Evolutionary conservation across 192 early-diverging fungal genomes (phyloP).

Genomic region (Podila verticillata): DNA sequence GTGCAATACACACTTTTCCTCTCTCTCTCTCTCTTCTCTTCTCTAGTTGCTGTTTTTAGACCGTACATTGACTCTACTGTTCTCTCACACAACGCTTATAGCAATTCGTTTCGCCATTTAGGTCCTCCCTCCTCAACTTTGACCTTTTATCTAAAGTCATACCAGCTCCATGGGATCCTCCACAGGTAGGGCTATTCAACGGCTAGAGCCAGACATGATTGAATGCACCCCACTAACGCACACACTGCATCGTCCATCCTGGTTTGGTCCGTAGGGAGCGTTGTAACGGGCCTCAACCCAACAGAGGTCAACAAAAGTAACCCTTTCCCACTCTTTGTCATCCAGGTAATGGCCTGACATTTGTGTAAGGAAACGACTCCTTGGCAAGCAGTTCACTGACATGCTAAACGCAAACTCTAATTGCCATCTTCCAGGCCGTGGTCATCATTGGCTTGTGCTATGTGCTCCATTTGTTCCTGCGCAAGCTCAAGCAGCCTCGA

Average conservation of each 20-base stretch:
- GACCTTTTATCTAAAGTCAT: too few relatives aligned
- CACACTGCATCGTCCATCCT: not conserved
- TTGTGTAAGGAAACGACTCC: not conserved
- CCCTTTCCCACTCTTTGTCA: conserved; percentile 79
- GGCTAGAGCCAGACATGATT: too few relatives aligned
- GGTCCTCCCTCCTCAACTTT: too few relatives aligned
- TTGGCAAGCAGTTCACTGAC: not conserved
- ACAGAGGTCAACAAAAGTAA: conserved; percentile 58
- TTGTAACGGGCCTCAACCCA: conserved; percentile 76
- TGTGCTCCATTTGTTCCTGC: conserved; percentile 68
- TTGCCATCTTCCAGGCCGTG: conserved; percentile 34
- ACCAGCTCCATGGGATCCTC: conserved; percentile 1
- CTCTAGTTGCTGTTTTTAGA: too few relatives aligned
- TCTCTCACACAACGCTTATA: too few relatives aligned
- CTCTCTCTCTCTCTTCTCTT: not conserved
- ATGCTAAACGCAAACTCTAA: not conserved
- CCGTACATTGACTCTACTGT: too few relatives aligned
- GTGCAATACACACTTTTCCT: too few relatives aligned
- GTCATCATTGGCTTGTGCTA: conserved; percentile 81
- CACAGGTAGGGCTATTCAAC: not conserved
- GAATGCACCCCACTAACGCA: not conserved
- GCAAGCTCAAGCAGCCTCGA: conserved; percentile 76
- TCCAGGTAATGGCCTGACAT: conserved; percentile 68
- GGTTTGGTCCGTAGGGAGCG: conserved; percentile 49
- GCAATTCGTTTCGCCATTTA: too few relatives aligned